Base-by-base conservation (phyloP, 192 early-diverging fungal genomes). In the Allomyces macrogynus region DNA sequence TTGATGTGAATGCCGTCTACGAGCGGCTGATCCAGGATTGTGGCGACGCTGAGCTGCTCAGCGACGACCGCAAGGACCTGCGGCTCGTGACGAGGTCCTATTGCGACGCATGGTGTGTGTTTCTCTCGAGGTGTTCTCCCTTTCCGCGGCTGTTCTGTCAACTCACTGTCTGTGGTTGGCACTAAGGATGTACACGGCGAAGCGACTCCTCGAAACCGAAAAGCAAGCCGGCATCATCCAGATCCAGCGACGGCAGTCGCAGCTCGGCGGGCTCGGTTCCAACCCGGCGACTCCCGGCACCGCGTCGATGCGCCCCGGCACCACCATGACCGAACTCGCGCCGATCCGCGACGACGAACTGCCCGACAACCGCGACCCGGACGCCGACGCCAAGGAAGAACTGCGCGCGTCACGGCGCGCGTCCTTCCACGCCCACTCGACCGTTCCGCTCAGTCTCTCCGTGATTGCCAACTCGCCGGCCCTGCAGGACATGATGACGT, bases 61-160 rank as follows among this genome's bases (percentile, higher is more conserved):
- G 74, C 3, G 80, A 80, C 63, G 78, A 81, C 65, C 65, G 72
- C 23, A 70, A 71, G 65, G 70, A 77, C 24, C 67, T 81, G 25
- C 65, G 77, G 32, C 68, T 69, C 24, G 62, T 74, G 25, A 62
- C 77, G 11, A 70, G 64, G 76, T 81, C 49, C 3, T 57, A 57
- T 10, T 57, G 16, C 16, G 20, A 57, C 20, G 49, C 49, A n/a
- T 57, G 49, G 49, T 40, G 3, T 7, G 32, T 8, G 32, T 26
- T 26, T 4, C 4, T 26, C 4, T 4, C 26, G 26, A 26, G 4
- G 26, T 3, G 4, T 1, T 4, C 26, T 26, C 4, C 26, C 2
- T 4, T 26, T 26, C 4, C 26, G 26, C 4, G 26, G 4, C 1
- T 26, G 1, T 26, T 26, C 4, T 26, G 1, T 26, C 2, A 26